Conservation (phyloP, 108 stramenopile species). For the Chaetoceros tenuissimus region DNA sequence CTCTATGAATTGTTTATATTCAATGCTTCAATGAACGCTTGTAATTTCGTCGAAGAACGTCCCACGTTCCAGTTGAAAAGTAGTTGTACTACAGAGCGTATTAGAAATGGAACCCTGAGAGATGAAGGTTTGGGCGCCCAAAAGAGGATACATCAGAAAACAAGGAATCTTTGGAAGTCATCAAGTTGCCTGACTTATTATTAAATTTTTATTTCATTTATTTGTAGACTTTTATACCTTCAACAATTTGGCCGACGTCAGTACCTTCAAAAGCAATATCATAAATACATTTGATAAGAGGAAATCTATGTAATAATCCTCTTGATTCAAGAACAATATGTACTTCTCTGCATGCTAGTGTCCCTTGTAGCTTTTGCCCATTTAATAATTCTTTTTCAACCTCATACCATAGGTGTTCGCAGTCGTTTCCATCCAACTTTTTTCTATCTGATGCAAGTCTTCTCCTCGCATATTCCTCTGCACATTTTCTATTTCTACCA, state of each 20-base stretch:
- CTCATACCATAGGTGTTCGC: conserved; percentile 21
- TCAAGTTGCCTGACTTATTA: too few relatives aligned
- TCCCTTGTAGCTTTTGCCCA: conserved; percentile 73
- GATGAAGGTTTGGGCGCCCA: too few relatives aligned
- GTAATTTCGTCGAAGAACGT: too few relatives aligned
- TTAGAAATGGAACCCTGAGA: too few relatives aligned
- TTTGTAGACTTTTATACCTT: conserved; percentile 13
- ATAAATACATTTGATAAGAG: conserved; percentile 49
- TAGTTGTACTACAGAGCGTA: too few relatives aligned
- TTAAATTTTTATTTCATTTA: too few relatives aligned
- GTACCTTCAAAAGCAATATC: conserved; percentile 37
- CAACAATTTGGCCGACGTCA: conserved; percentile 14
- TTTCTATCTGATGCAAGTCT: conserved; percentile 8
- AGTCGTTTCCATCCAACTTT: conserved; percentile 7
- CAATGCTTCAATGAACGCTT: too few relatives aligned
- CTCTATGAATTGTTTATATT: too few relatives aligned
- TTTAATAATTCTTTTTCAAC: conserved; percentile 46
- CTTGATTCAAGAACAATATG: conserved; percentile 30
- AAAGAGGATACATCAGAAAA: too few relatives aligned
- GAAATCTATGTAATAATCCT: conserved; percentile 28
- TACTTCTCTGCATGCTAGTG: conserved; percentile 43
- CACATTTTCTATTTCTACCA: conserved; percentile 66
- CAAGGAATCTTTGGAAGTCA: too few relatives aligned
- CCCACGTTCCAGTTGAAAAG: too few relatives aligned
- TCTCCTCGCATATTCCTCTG: conserved; percentile 48